A percentile compares a stretch with the other conserved stretches of the same genome.
These are phyloP conservation scores for Yamadazyma phyllophila DNA, from an alignment of 805 yeast genomes.

Conservation along the genomic window DNA sequence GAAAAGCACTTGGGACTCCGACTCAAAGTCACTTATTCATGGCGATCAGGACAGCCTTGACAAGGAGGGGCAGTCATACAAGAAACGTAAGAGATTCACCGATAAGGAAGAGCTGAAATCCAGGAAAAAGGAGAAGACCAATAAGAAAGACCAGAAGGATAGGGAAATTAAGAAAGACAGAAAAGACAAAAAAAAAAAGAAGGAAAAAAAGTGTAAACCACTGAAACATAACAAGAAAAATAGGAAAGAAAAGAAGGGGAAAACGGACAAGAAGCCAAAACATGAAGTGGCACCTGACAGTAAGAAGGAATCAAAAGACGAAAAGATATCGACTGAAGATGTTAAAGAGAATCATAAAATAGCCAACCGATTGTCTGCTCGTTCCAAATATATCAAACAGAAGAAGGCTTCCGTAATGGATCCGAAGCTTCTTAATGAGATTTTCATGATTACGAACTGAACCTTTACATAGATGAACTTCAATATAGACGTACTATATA, in stretches of 20 bases:
- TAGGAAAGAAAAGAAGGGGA: slow-evolving; percentile 5
- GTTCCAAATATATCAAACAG: slow-evolving; percentile 86
- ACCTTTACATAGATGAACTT: slow-evolving; percentile 1
- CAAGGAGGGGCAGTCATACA: slow-evolving; percentile 16
- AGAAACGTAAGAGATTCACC: slow-evolving; percentile 17
- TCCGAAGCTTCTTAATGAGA: slow-evolving; percentile 83
- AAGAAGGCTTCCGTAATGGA: slow-evolving; percentile 92
- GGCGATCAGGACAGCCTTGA: neutral
- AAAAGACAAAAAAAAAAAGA: slow-evolving; percentile 9
- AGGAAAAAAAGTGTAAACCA: slow-evolving; percentile 13
- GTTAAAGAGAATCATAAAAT: slow-evolving; percentile 17
- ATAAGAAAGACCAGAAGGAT: slow-evolving; percentile 11
- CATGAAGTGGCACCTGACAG: slow-evolving; percentile 3
- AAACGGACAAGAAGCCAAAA: neutral
- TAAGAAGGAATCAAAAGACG: slow-evolving; percentile 9
- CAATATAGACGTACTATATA: slow-evolving; percentile 3
- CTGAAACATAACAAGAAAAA: slow-evolving; percentile 9
- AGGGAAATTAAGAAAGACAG: slow-evolving; percentile 6
- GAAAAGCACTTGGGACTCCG: slow-evolving; percentile 78
- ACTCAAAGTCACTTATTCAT: slow-evolving; percentile 27
- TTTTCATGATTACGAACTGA: slow-evolving; percentile 75
- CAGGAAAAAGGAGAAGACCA: slow-evolving; percentile 21
- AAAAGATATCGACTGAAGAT: slow-evolving; percentile 1
- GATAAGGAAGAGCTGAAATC: slow-evolving; percentile 17
- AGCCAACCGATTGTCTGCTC: slow-evolving; percentile 50